Percentiles rank a stretch among this genome's conserved stretches.
These are phyloP conservation scores for Coemansia sp. DNA, from an alignment of 192 early-diverging fungal genomes.

Conservation along the genomic window DNA sequence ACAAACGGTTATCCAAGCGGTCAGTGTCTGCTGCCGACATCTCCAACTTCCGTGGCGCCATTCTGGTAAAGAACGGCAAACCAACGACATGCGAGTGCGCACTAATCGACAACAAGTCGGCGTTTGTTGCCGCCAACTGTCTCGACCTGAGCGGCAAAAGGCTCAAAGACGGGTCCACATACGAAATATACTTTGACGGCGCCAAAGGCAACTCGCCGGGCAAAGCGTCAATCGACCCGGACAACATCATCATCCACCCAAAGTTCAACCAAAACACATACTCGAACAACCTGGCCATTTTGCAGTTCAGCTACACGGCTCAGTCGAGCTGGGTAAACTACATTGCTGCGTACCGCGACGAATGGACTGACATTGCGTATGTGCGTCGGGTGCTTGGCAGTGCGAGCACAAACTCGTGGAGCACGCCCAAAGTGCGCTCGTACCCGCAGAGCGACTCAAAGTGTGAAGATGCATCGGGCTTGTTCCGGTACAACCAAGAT, in stretches of 20 bases:
- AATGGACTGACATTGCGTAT: slow-evolving; percentile 20
- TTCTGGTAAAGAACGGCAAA: slow-evolving; percentile 30
- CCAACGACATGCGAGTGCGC: slow-evolving; percentile 31
- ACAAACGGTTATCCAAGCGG: slow-evolving; percentile 3
- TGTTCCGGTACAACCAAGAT: slow-evolving; percentile 17
- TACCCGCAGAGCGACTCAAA: not conserved
- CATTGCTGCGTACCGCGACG: slow-evolving; percentile 21
- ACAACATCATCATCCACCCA: slow-evolving; percentile 17
- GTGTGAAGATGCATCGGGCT: slow-evolving; percentile 8
- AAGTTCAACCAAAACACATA: not conserved
- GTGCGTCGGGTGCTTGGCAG: slow-evolving; percentile 12
- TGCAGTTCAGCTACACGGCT: slow-evolving; percentile 20
- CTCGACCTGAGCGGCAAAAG: slow-evolving; percentile 1
- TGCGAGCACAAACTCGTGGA: slow-evolving; percentile 7
- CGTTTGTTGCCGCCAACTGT: slow-evolving; percentile 32
- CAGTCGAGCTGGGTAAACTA: slow-evolving; percentile 22
- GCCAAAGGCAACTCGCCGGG: slow-evolving; percentile 9
- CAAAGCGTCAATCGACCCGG: slow-evolving; percentile 3
- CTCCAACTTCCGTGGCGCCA: slow-evolving; percentile 25
- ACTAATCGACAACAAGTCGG: slow-evolving; percentile 29
- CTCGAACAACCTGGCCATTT: slow-evolving; percentile 29
- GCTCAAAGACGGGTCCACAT: not conserved
- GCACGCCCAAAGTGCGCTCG: slow-evolving; percentile 4
- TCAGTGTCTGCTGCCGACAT: slow-evolving; percentile 12
- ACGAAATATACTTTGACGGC: slow-evolving; percentile 26